Evolutionary conservation across 768 basidiomycete genomes (phyloP).

Genomic region (Panellus pusillus): DNA sequence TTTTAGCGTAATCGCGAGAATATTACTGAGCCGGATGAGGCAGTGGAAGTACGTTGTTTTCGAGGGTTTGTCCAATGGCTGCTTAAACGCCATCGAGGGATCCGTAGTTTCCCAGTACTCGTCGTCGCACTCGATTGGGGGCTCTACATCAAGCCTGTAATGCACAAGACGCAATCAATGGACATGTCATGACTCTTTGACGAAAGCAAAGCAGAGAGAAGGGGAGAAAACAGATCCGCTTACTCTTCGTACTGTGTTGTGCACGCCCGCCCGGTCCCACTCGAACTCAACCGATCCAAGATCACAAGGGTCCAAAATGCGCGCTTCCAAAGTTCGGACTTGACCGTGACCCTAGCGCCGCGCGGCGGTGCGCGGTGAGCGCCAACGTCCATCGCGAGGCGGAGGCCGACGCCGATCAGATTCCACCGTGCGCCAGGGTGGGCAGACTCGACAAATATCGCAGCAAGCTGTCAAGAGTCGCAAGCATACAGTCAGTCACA

Average conservation of each 20-base stretch:
- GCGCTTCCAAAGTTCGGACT: slow-evolving; percentile 75
- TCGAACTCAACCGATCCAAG: slow-evolving; percentile 46
- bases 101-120: slow-evolving; percentile 62
- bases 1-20: slow-evolving; percentile 57
- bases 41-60: slow-evolving; percentile 54
- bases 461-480: slow-evolving; percentile 42
- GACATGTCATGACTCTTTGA: not conserved
- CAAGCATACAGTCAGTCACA: not conserved
- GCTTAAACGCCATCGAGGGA: slow-evolving; percentile 50
- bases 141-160: slow-evolving; percentile 64
- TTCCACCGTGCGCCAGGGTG: slow-evolving; percentile 68
- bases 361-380: slow-evolving; percentile 25
- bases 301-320: slow-evolving; percentile 49
- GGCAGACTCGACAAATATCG: slow-evolving; percentile 52
- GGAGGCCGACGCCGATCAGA: slow-evolving; percentile 47
- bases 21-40: slow-evolving; percentile 55
- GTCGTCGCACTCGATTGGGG: slow-evolving; percentile 61
- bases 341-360: slow-evolving; percentile 38
- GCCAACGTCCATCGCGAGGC: slow-evolving; percentile 14
- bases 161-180: not conserved
- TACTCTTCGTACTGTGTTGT: slow-evolving; percentile 4
- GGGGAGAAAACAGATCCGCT: slow-evolving; percentile 60
- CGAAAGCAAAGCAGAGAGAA: not conserved
- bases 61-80: slow-evolving; percentile 59
- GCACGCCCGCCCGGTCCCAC: slow-evolving; percentile 50